Base-by-base conservation (phyloP, 192 early-diverging fungal species). In the Gigaspora rosea region DNA sequence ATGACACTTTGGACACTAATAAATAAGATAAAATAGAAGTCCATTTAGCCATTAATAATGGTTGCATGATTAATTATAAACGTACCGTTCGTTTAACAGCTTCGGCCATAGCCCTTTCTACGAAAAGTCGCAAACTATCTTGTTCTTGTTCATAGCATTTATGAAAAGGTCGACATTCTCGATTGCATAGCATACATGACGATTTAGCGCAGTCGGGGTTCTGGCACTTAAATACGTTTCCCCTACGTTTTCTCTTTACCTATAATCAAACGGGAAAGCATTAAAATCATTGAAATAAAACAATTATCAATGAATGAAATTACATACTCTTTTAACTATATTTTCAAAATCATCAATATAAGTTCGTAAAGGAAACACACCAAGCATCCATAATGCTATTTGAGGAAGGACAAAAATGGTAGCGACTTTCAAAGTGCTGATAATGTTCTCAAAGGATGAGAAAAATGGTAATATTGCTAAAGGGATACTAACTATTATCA, bases 31-130 rank as follows among this genome's bases (percentile, higher is more conserved):
- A 12, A 27, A 8, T 5, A 69, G 5, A 68, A 68, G 49, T 18
- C 20, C 16, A 66, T n/a, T 18, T 66, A 46, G 12, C n/a, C 20
- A 47, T 48, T 15, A 32, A 27, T 50, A 11, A 51, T 33, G 27
- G 4, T 12, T 13, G 20, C 51, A 35, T 32, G 46, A 58, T 36
- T 66, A 50, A n/a, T 10, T 46, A 18, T 52, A 6, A 33, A 80
- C 80, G 77, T 78, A 90, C 89, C 27, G 89, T 90, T 71, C 89
- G 83, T 54, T 90, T 89, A 16, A 90, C 82, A 35, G 87, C 87
- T 65, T 87, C 83, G 6, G 77, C 84, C 89, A 89, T 90, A 35
- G 89, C 88, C 63, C 79, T 84, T 80, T 90, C 89, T 2, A 90
- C 86, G 71, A 87, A 87, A 13, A 90, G 63, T 33, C 88, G 73